Base-by-base conservation (phyloP, 441 rosid species). In the Flueggea neowawraea region DNA sequence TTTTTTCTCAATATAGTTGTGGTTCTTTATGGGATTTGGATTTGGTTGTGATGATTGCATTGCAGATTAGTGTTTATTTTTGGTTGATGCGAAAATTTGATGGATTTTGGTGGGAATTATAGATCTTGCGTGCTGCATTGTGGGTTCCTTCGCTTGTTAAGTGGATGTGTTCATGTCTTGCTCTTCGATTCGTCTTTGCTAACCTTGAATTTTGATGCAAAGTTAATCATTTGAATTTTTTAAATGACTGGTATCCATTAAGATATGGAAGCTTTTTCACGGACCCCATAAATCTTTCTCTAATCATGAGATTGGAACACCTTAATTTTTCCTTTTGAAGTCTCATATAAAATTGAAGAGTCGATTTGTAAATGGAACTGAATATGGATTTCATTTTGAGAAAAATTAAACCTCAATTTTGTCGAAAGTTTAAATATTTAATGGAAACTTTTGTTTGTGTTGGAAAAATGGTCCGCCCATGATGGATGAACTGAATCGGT, bases 341-440 rank as follows among this genome's bases (percentile, higher is more conserved):
- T 5, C 9, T 14, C 50, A 14, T 47, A 14, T 47, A 47, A 14
- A 47, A 1, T 10, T 4, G 50, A 12, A 47, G 50, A 47, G 7
- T 47, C 14, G 14, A 47, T 47, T 47, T 47, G 50, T 47, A 47
- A 47, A 47, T 47, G 14, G 9, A 36, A 36, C 9, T 47, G 12
- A 12, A 47, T 10, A 43, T 47, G 12, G n/a, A 10, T 47, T 14
- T 10, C 50, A 11, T 47, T 47, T 47, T 47, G 12, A 10, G 12
- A 47, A 0, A 47, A 47, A 47, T 9, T 9, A 10, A 47, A 4
- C 9, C 14, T 14, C n/a, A 14, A 47, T 3, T 14, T 49, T 8
- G 22, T 8, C 22, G 50, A 48, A 58, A 31, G 39, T 58, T 11
- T 5, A 62, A 17, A 9, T 62, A 22, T 65, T 54, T 15, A 57